Conservation (phyloP, 1,284 basidiomycete species). For the Ceratobasidium sp. region DNA sequence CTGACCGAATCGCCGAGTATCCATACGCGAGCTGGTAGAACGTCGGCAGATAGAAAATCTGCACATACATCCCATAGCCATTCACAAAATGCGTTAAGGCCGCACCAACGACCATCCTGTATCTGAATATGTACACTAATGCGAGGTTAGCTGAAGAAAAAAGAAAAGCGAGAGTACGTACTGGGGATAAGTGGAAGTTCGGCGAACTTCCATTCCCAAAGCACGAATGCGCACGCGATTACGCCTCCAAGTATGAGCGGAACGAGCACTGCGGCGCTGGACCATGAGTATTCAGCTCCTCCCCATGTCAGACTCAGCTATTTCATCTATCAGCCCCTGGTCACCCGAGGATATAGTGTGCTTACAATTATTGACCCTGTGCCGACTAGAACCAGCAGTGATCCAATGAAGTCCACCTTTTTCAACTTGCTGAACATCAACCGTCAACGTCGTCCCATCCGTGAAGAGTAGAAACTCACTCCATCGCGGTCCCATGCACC, state of each 20-base stretch:
- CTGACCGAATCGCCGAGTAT: slow-evolving; percentile 53
- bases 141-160: not conserved
- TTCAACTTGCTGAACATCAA: slow-evolving; percentile 47
- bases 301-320: slow-evolving; percentile 54
- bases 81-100: slow-evolving; percentile 48
- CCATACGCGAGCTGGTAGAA: slow-evolving; percentile 56
- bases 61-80: slow-evolving; percentile 43
- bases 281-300: slow-evolving; percentile 49
- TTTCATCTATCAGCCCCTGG: not conserved
- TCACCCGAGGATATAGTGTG: not conserved
- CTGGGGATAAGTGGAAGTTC: slow-evolving; percentile 50
- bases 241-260: slow-evolving; percentile 51
- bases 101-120: slow-evolving; percentile 50
- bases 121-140: slow-evolving; percentile 52
- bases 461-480: slow-evolving; percentile 1
- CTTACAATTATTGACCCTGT: slow-evolving; percentile 49
- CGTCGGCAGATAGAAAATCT: slow-evolving; percentile 50
- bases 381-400: slow-evolving; percentile 51
- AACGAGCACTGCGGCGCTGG: slow-evolving; percentile 48
- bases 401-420: slow-evolving; percentile 53
- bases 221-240: slow-evolving; percentile 49
- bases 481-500: slow-evolving; percentile 47
- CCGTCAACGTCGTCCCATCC: not conserved
- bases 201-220: slow-evolving; percentile 52
- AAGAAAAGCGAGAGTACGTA: slow-evolving; percentile 30